These are phyloP conservation scores for Akanthomyces uredinophilus DNA, from an alignment of 2,329 filamentous ascomycete species.

Conservation along the genomic window DNA sequence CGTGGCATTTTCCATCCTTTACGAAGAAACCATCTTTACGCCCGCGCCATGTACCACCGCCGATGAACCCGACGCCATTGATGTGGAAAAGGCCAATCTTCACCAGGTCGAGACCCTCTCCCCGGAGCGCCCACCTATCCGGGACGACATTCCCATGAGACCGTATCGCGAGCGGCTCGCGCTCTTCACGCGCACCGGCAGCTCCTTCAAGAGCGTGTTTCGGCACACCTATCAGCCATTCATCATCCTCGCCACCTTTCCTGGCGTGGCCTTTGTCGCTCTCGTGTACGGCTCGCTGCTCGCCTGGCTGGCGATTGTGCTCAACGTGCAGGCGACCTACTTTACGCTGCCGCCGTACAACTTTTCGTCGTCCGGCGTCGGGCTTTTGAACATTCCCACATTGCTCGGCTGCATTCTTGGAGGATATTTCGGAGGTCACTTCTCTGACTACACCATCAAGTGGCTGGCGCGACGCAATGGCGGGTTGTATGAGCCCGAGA, in stretches of 20 bases:
- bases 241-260: neutral
- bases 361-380: conserved; percentile 22
- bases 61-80: no score
- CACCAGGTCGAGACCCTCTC: no score
- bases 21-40: neutral
- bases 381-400: conserved; percentile 21
- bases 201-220: neutral
- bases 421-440: conserved; percentile 32
- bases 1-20: neutral
- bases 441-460: conserved; percentile 32
- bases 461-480: conserved; percentile 31
- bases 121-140: no score
- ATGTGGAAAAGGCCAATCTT: no score
- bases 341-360: conserved; percentile 24
- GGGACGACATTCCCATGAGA: neutral
- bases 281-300: neutral
- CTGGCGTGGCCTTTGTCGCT: neutral
- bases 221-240: neutral
- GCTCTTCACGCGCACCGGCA: neutral
- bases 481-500: conserved; percentile 39
- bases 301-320: neutral
- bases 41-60: no score
- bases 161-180: neutral
- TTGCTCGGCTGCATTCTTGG: conserved; percentile 32
- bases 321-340: neutral